Percentiles rank a stretch among this genome's conserved stretches.
Conservation (phyloP, 495 filamentous ascomycete genomes). For the Penicillium pulvis region DNA sequence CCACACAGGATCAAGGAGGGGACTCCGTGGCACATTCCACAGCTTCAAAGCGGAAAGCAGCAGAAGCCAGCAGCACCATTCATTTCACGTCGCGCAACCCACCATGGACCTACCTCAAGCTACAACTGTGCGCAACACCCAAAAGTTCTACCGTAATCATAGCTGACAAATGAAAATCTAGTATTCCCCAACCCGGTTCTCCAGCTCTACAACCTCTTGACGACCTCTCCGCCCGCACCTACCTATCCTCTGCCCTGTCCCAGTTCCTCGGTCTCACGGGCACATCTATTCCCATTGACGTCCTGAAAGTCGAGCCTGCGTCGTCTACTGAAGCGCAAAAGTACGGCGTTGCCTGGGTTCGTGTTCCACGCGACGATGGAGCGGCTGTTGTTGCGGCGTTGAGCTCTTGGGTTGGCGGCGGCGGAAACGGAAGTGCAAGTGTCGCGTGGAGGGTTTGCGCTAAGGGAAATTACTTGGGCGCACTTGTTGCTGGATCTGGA, state of each 20-base stretch:
- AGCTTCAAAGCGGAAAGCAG: slow-evolving; percentile 36
- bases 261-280: slow-evolving; percentile 83
- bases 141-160: background rate
- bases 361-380: slow-evolving; percentile 71
- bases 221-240: slow-evolving; percentile 69
- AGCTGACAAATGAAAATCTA: slow-evolving; percentile 16
- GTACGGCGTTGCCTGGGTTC: slow-evolving; percentile 63
- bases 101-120: slow-evolving; percentile 53
- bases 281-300: slow-evolving; percentile 75
- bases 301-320: slow-evolving; percentile 61
- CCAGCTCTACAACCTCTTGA: slow-evolving; percentile 55
- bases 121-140: slow-evolving; percentile 39
- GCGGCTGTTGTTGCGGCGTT: slow-evolving; percentile 66
- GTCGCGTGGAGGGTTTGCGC: slow-evolving; percentile 61
- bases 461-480: slow-evolving; percentile 56
- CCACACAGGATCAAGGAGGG: background rate
- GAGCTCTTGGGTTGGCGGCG: slow-evolving; percentile 58
- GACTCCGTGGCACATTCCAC: background rate
- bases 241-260: slow-evolving; percentile 70
- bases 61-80: slow-evolving; percentile 23
- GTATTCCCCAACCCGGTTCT: slow-evolving; percentile 36
- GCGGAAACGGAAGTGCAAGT: slow-evolving; percentile 35
- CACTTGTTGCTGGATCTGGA: slow-evolving; percentile 46
- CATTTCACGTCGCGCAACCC: slow-evolving; percentile 49
- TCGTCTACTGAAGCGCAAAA: slow-evolving; percentile 4